Base-by-base conservation (phyloP, 345 rosid genomes). In the Geranium brycei region DNA sequence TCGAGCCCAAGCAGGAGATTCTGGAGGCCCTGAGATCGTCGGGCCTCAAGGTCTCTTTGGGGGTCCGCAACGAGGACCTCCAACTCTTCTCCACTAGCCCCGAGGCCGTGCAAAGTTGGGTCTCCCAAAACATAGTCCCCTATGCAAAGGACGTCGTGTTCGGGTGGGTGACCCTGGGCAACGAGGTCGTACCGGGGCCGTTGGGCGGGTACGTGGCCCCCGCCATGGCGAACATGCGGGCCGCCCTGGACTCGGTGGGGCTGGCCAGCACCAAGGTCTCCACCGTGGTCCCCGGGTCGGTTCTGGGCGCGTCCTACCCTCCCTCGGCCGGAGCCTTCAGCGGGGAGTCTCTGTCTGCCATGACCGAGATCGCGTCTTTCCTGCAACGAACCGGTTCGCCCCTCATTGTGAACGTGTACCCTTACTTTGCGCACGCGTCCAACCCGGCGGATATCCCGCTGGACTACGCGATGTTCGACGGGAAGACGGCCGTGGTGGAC, bases 141-240 rank as follows among this genome's bases (percentile, higher is more conserved):
- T 73, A 78, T 61, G 38, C 19, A 4, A 35, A 67, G 0, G 73
- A 73, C 17, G 66, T 74, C 7, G 53, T 64, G 13, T 73, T 85
- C 51, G 2, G 58, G 3, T 71, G 62, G 4, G 70, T 79, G 12
- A 67, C 75, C 0, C 53, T 67, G 0, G 88, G 86, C n/a, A 83
- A 85, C 28, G 82, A 76, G 76, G 75, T 67, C 30, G 73, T 81
- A 13, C 78, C 80, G 0, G 75, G 79, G 16, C 58, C 62, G 3
- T 32, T 7, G 5, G 71, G 64, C 0, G 0, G 18, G 13, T 38
- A 17, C 32, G 19, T 69, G 18, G 38, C 65, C 11, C 69, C 55
- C 4, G 81, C 79, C n/a, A 69, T 83, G 71, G 41, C 51, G 14
- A 77, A 74, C 66, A 56, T 77, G 2, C 53, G n/a, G 17, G 58